Evolutionary conservation across 2,329 filamentous ascomycete genomes (phyloP).

Genomic region (Metarhizium rileyi): DNA sequence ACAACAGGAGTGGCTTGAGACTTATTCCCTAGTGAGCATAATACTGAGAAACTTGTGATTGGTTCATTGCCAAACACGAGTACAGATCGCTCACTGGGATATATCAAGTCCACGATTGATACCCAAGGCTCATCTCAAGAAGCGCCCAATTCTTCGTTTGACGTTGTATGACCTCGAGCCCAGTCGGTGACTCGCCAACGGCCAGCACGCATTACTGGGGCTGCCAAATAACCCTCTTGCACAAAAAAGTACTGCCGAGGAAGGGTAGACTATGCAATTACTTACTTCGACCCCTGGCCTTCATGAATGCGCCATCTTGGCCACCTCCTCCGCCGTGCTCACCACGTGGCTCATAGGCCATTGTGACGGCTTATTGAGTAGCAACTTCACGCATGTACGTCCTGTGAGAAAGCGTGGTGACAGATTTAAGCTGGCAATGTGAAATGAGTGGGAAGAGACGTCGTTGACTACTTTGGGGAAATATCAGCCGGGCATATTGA

Average conservation of each 20-base stretch:
- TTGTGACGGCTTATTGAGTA: constrained; percentile 16
- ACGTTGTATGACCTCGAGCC: not conserved
- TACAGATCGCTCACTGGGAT: not conserved
- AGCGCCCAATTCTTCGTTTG: not conserved
- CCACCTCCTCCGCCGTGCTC: constrained; percentile 35
- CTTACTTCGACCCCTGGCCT: constrained; percentile 43
- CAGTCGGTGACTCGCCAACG: not conserved
- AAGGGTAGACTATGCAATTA: constrained; percentile 12
- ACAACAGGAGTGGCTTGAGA: not conserved
- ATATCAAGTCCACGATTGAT: not conserved
- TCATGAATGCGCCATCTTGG: constrained; percentile 35
- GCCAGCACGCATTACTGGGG: not conserved
- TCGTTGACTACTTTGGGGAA: not conserved
- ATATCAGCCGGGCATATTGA: not conserved
- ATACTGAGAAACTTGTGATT: not conserved
- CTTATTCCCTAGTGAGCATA: not conserved
- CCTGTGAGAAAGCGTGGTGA: not conserved
- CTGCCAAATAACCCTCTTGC: not conserved
- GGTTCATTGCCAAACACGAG: not conserved
- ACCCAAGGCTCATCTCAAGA: not conserved
- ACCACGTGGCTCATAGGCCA: constrained; percentile 46
- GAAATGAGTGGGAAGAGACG: not conserved
- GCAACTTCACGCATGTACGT: constrained; percentile 6
- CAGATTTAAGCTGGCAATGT: not conserved
- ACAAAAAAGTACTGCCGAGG: not conserved